These are phyloP conservation scores for Penicillium turbatum DNA, from an alignment of 495 filamentous ascomycete species.

Conservation along the genomic window DNA sequence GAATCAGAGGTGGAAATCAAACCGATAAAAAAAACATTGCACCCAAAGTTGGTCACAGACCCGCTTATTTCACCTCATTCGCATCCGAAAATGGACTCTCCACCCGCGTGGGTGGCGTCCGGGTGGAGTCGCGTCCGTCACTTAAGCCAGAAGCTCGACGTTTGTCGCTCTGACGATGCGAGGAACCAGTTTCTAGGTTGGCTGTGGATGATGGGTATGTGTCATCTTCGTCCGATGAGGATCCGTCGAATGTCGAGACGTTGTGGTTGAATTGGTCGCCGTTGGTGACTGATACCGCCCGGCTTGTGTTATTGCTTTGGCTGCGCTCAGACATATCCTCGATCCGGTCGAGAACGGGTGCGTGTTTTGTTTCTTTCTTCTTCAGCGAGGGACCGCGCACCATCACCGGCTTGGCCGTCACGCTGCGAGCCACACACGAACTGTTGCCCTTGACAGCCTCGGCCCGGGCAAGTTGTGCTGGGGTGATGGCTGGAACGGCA, in stretches of 20 bases:
- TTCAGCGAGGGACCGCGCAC: conserved; percentile 34
- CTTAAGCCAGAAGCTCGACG: conserved; percentile 17
- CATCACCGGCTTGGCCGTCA: conserved; percentile 45
- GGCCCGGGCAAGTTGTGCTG: conserved; percentile 41
- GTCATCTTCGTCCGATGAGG: conserved; percentile 36
- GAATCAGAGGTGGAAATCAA: conserved; percentile 11
- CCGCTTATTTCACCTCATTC: conserved; percentile 56
- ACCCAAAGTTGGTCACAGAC: neutral
- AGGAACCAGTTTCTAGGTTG: conserved; percentile 50
- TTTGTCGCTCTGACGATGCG: conserved; percentile 46
- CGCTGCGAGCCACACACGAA: conserved; percentile 42
- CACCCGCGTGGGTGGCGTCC: conserved; percentile 28
- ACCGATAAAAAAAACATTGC: conserved; percentile 6
- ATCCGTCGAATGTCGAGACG: conserved; percentile 36
- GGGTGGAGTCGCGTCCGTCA: conserved; percentile 23
- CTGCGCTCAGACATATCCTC: conserved; percentile 22
- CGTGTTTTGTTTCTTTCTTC: conserved; percentile 25
- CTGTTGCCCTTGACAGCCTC: conserved; percentile 36
- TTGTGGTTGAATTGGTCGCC: conserved; percentile 19
- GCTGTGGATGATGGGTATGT: conserved; percentile 17
- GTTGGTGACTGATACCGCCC: conserved; percentile 8
- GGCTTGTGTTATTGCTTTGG: conserved; percentile 2
- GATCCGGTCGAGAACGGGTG: conserved; percentile 19
- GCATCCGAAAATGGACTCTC: conserved; percentile 46
- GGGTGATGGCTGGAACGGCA: conserved; percentile 52